phyloP scores from a whole-genome alignment of 306 rosid species.

The Benincasa hispida region DNA sequence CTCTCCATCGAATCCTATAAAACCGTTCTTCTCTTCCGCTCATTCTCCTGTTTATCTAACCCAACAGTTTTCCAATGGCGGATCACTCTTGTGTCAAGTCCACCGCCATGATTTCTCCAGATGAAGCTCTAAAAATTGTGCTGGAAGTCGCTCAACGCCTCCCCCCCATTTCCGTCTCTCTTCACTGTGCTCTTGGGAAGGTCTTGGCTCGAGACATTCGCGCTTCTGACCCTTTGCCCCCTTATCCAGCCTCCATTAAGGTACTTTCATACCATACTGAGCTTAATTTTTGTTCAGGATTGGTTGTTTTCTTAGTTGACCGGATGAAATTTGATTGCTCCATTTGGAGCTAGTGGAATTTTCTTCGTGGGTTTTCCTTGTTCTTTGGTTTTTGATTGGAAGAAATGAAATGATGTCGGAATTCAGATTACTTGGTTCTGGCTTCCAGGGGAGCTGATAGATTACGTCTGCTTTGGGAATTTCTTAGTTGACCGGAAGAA shows the following conservation, averaged over 20 bases:
- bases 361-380: not conserved
- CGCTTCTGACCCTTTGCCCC: conserved; percentile 67
- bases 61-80: not conserved
- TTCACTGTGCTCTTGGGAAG: conserved; percentile 58
- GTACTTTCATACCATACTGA: conserved; percentile 9
- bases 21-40: not conserved
- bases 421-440: not conserved
- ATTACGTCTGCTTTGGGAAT: too few relatives aligned
- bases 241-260: conserved; percentile 72
- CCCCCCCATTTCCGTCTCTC: conserved; percentile 39
- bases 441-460: too few relatives aligned
- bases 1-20: not conserved
- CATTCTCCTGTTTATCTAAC: not conserved
- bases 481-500: not conserved
- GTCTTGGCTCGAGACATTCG: conserved; percentile 56
- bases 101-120: conserved; percentile 28
- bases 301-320: not conserved
- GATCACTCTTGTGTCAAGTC: not conserved
- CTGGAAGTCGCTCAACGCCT: conserved; percentile 42
- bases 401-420: not conserved
- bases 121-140: conserved; percentile 42
- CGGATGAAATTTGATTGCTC: not conserved
- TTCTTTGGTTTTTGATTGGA: not conserved
- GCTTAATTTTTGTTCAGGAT: not conserved
- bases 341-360: not conserved